Percentiles rank a stretch among this genome's conserved stretches.
Evolutionary conservation across 2,329 filamentous ascomycete genomes (phyloP).

Genomic region (Alternaria novae-zelandiae): DNA sequence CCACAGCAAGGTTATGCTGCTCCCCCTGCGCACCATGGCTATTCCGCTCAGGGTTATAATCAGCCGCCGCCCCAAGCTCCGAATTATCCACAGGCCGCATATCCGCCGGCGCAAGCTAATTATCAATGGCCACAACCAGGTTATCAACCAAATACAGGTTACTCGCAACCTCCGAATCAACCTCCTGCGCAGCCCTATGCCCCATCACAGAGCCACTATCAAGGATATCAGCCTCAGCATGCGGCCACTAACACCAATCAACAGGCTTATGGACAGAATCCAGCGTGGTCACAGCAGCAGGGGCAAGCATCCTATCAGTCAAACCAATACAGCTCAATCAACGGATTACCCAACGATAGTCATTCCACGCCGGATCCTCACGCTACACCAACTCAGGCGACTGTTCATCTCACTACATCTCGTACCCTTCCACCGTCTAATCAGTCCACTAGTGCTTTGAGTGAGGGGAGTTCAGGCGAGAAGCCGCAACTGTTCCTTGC

Average conservation of each 20-base stretch:
- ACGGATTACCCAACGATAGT: slow-evolving; percentile 11
- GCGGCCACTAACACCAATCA: slow-evolving; percentile 29
- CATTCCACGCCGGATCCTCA: slow-evolving; percentile 28
- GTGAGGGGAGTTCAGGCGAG: slow-evolving; percentile 23
- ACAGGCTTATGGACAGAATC: slow-evolving; percentile 30
- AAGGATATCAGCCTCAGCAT: slow-evolving; percentile 26
- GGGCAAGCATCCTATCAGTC: slow-evolving; percentile 23
- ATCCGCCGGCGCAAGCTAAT: slow-evolving; percentile 25
- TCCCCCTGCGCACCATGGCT: slow-evolving; percentile 25
- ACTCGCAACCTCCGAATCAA: slow-evolving; percentile 30
- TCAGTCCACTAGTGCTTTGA: slow-evolving; percentile 22
- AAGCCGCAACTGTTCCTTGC: slow-evolving; percentile 43
- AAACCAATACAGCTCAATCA: slow-evolving; percentile 24
- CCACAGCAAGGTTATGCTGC: slow-evolving; percentile 31
- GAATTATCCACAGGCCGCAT: slow-evolving; percentile 26
- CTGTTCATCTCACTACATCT: slow-evolving; percentile 24
- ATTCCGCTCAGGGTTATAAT: slow-evolving; percentile 33
- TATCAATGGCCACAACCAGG: slow-evolving; percentile 36
- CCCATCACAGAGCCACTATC: slow-evolving; percentile 24
- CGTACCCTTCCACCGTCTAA: slow-evolving; percentile 14
- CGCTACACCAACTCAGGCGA: slow-evolving; percentile 37
- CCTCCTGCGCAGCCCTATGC: slow-evolving; percentile 29
- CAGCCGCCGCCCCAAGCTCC: slow-evolving; percentile 23
- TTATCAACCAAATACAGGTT: slow-evolving; percentile 30
- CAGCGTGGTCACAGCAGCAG: slow-evolving; percentile 29